Evolutionary conservation across 345 rosid species (phyloP), one percentile per base, ranked within the genome.

Genomic region (Populus nigra): DNA sequence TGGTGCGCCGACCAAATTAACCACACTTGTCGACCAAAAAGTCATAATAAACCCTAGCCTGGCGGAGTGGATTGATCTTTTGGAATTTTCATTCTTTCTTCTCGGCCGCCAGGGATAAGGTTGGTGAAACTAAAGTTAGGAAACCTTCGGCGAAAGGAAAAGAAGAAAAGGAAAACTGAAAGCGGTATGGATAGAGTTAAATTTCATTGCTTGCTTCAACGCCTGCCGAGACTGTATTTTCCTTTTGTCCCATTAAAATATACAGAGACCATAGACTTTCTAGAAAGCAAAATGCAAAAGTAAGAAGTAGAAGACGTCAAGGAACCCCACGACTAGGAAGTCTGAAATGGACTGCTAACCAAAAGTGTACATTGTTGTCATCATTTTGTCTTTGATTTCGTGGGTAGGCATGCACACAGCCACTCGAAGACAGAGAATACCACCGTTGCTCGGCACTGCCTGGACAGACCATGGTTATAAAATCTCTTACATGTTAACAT

Each of bases 331-430:
- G 12, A 18, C 3, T 59, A 13, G 13, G 74, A 62, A 73, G 18
- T 43, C 43, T 68, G 80, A 66, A 72, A 78, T 65, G 79, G 85
- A 85, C 84, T 75, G 55, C 69, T 69, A 15, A 69, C 85, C 74
- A 80, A 73, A 80, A 75, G 84, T 27, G 74, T 59, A 23, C 27
- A 16, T 55, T 45, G 41, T 68, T 43, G 78, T 80, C 83, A 83
- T 81, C 81, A 78, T 85, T 85, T 75, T 80, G 79, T 83, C 71
- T 22, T 80, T 47, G 18, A 47, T 73, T 50, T 73, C 69, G 78
- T 72, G 72, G 73, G 66, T 74, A 69, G 75, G 75, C 53, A 47
- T 47, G 69, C 72, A 75, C 39, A 25, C 66, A 67, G 23, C 36
- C 68, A 9, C 27, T 41, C 17, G 29, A 47, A 20, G 45, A 57